Conservation (phyloP, 768 basidiomycete species). For the Galerina marginata region DNA sequence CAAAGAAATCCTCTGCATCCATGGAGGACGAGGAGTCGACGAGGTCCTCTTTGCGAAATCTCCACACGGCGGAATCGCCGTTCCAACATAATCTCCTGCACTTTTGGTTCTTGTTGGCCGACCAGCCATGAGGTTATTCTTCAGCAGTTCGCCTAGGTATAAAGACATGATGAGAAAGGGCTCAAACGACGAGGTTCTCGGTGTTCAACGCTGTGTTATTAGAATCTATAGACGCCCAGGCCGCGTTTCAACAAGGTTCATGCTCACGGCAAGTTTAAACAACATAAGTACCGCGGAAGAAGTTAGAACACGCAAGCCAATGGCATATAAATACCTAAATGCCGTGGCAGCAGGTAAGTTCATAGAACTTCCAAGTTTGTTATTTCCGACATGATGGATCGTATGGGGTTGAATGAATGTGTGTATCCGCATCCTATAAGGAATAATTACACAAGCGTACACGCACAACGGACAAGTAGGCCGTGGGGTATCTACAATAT, state of each 20-base stretch:
- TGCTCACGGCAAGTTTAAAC: background rate
- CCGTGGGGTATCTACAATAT: slow-evolving; percentile 1
- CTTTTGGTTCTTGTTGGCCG: slow-evolving; percentile 24
- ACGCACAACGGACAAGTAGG: background rate
- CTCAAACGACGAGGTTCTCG: too few species aligned
- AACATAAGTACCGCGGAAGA: background rate
- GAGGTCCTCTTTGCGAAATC: slow-evolving; percentile 16
- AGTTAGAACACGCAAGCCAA: background rate
- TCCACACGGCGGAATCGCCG: slow-evolving; percentile 26
- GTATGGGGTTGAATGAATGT: too few species aligned
- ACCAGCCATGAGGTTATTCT: slow-evolving; percentile 23
- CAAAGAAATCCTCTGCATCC: slow-evolving; percentile 8
- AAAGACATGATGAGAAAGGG: background rate
- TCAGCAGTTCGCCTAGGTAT: slow-evolving; percentile 10
- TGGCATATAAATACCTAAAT: background rate
- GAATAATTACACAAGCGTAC: background rate
- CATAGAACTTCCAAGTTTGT: background rate
- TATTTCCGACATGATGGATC: too few species aligned
- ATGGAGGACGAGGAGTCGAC: slow-evolving; percentile 12
- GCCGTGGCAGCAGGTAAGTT: background rate
- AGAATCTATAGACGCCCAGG: background rate
- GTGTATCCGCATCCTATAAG: too few species aligned
- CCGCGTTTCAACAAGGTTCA: background rate
- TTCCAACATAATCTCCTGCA: slow-evolving; percentile 22
- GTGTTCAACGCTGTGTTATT: background rate